phyloP scores from a whole-genome alignment of 257 asterid genomes.

The Solanum paucissectum region DNA sequence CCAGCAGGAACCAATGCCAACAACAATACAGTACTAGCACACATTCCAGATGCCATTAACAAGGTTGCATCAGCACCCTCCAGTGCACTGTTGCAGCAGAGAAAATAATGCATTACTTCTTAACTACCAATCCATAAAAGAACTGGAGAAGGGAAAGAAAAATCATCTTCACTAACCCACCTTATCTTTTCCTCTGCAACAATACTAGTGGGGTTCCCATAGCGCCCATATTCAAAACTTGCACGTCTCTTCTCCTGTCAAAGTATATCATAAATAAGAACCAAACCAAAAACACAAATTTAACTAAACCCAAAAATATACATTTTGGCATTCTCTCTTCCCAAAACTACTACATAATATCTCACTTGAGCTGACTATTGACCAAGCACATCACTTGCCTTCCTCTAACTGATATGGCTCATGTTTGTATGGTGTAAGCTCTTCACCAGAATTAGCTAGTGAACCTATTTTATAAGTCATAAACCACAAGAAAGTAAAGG shows the following conservation, averaged over 20 bases:
- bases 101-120: neutral
- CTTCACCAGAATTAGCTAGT: neutral
- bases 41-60: conserved; percentile 87
- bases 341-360: neutral
- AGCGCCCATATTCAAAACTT: conserved; percentile 90
- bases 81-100: conserved; percentile 57
- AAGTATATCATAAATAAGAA: neutral
- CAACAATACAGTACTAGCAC: conserved; percentile 76
- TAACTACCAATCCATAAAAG: neutral
- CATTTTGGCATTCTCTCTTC: neutral
- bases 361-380: neutral
- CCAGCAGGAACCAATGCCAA: conserved; percentile 91
- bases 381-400: neutral
- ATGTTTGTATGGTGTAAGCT: neutral
- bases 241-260: conserved; percentile 66
- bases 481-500: neutral
- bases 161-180: conserved; percentile 14
- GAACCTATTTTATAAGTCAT: neutral
- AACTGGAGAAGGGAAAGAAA: neutral
- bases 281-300: neutral
- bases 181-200: conserved; percentile 87
- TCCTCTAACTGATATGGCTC: neutral
- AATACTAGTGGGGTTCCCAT: conserved; percentile 80
- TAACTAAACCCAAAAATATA: neutral
- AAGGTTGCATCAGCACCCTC: conserved; percentile 92